Base-by-base conservation (phyloP, 1,139 yeast species). In the Chernovozyma sophiae-reginae region DNA sequence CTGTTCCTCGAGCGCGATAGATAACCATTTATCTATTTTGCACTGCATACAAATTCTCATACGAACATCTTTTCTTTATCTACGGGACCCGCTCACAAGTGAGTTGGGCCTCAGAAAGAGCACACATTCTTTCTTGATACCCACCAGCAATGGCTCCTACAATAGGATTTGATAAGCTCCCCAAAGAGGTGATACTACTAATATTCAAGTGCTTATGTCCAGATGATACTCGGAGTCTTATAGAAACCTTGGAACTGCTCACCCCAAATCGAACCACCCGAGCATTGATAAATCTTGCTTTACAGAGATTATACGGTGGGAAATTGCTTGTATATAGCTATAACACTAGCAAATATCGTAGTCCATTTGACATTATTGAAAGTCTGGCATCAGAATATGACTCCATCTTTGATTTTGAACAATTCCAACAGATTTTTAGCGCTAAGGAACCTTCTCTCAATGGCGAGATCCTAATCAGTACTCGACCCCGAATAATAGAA, bases 401-500 rank as follows among this genome's bases (percentile, higher is more conserved):
- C 18, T 13, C 36, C 6, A 11, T n/a, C 8, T 11, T 32, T 29
- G 11, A 18, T 4, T 20, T 22, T 12, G 30, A 12, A 29, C 19
- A 34, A 4, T 34, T 34, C 15, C 23, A 32, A 16, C 13, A 15
- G 7, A 4, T 18, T 4, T 30, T 34, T 7, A 19, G 6, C 18
- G n/a, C 4, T 11, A 19, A 24, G 12, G 16, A 19, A 6, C 4
- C n/a, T 4, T 26, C 26, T 4, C 11, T 16, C 10, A 24, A 15
- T 13, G 36, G 24, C 7, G 13, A 16, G 6, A 37, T 53, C 10
- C 58, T 63, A 36, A 40, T 33, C 28, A 38, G 32, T 5, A 52
- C 56, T 5, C 42, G 65, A 16, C 65, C 68, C 4, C 47, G 52
- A 30, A 37, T 39, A 19, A 38, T 65, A 4, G 60, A 54, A 37